phyloP scores from a whole-genome alignment of 345 rosid genomes.

The Moricandia arvensis region DNA sequence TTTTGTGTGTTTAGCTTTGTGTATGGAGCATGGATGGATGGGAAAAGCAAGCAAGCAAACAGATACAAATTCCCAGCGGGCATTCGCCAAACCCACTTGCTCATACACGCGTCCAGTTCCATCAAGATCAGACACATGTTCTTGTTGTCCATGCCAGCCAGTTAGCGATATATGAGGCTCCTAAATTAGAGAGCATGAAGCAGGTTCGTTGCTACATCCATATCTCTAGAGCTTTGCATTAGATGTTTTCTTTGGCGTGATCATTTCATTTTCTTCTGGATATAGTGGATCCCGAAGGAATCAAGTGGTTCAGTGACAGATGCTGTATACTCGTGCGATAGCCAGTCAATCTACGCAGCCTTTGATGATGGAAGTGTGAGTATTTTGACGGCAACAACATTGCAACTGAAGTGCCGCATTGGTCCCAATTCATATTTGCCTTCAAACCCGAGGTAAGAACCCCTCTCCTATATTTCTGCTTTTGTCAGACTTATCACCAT shows the following conservation, averaged over 20 bases:
- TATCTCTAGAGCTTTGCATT: background rate
- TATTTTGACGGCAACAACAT: slow-evolving; percentile 38
- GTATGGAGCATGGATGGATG: slow-evolving; percentile 80
- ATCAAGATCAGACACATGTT: slow-evolving; percentile 42
- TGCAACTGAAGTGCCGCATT: slow-evolving; percentile 42
- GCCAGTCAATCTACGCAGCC: slow-evolving; percentile 43
- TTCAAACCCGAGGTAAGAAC: slow-evolving; percentile 39
- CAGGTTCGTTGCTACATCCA: slow-evolving; percentile 34
- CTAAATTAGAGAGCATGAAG: slow-evolving; percentile 42
- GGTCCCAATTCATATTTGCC: slow-evolving; percentile 42
- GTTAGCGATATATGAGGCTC: slow-evolving; percentile 42
- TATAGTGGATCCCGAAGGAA: slow-evolving; percentile 43
- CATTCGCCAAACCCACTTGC: slow-evolving; percentile 39
- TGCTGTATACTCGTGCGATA: slow-evolving; percentile 50
- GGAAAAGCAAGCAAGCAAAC: slow-evolving; percentile 57
- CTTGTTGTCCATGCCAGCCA: slow-evolving; percentile 46
- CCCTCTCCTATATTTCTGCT: background rate
- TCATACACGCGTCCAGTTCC: slow-evolving; percentile 47
- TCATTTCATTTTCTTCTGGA: slow-evolving; percentile 3
- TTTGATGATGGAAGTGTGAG: slow-evolving; percentile 45
- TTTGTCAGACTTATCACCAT: background rate
- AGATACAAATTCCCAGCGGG: slow-evolving; percentile 40
- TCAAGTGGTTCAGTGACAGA: slow-evolving; percentile 41
- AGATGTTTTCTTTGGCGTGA: background rate
- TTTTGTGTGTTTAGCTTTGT: slow-evolving; percentile 49